Base-by-base conservation (phyloP, 176 grass and related monocot species). In the Urochloa ruziziensis region DNA sequence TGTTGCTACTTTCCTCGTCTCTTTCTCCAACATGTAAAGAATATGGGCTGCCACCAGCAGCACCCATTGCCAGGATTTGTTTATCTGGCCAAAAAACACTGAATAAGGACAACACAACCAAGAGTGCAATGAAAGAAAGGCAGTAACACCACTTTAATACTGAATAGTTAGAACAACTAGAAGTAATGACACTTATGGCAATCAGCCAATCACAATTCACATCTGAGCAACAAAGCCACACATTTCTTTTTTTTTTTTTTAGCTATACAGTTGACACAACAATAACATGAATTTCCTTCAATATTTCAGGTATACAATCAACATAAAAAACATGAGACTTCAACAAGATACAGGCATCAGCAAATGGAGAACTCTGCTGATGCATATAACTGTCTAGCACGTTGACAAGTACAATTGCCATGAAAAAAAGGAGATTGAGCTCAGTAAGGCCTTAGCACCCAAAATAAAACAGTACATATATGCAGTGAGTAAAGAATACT, bases 21-120 rank as follows among this genome's bases (percentile, higher is more conserved):
- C 67, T 53, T 73, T 73, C 76, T 80, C 34, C 44, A 29, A 73
- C 56, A 54, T n/a, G 33, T 73, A 43, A 80, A 64, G n/a, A 43
- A 40, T 77, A 43, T 10, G 27, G 24, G 17, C 73, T 64, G 34
- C 43, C 43, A 24, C 33, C 76, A 86, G 67, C 67, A 86, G 27
- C 76, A 80, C 67, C 68, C 84, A 86, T 86, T 48, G 27, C 59
- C 46, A 40, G 67, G 67, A 53, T 79, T 70, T 64, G 12, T 47
- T 80, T 65, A 61, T 64, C 69, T 64, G 70, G 32, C 74, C 42
- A 82, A 74, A 63, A 63, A 63, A 3, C 21, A 48, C 8, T 51
- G 68, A 74, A 83, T 83, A 35, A 83, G 57, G 56, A 59, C 12
- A 61, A 15, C 44, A 58, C 6, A 82, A 60, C 18, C 16, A 72